Evolutionary conservation across 139 green algal genomes (phyloP).

Genomic region (Chlamydomonas sp.): DNA sequence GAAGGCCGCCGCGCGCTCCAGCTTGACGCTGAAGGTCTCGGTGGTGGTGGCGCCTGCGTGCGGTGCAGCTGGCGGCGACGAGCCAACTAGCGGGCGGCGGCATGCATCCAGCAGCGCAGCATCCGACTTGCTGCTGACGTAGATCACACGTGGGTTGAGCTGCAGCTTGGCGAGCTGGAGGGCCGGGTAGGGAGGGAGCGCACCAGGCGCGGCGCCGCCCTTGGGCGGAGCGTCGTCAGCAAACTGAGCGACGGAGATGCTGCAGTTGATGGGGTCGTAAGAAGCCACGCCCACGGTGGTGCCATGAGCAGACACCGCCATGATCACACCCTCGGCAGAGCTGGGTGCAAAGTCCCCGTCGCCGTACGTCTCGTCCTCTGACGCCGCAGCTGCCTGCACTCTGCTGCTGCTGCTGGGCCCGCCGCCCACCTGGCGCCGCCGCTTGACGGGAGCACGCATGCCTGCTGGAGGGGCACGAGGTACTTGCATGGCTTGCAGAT

Average conservation of each 20-base stretch:
- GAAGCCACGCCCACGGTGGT: background rate
- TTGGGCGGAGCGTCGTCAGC: background rate
- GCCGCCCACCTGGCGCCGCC: no score
- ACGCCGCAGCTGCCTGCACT: no score
- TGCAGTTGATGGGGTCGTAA: background rate
- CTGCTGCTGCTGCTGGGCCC: no score
- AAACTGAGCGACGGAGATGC: slow-evolving; percentile 4
- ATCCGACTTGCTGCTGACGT: slow-evolving; percentile 42
- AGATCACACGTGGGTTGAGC: slow-evolving; percentile 34
- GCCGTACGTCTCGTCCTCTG: no score
- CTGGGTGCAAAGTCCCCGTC: no score
- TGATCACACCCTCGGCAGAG: no score
- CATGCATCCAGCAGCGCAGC: slow-evolving; percentile 27
- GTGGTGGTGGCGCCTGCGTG: background rate
- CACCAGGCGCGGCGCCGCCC: background rate
- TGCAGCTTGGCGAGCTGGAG: slow-evolving; percentile 62
- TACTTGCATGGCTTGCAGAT: no score
- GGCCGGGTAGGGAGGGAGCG: slow-evolving; percentile 10
- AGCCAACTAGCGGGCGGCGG: background rate
- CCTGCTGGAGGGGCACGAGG: no score
- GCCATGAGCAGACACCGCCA: background rate
- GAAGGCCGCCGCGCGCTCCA: background rate
- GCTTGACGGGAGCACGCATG: no score
- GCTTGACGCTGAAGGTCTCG: background rate
- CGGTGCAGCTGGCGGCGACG: background rate